A percentile compares a stretch with the other conserved stretches of the same genome.
Conservation (phyloP, 805 yeast genomes). For the baker's yeast (Saccharomyces cerevisiae) region DNA sequence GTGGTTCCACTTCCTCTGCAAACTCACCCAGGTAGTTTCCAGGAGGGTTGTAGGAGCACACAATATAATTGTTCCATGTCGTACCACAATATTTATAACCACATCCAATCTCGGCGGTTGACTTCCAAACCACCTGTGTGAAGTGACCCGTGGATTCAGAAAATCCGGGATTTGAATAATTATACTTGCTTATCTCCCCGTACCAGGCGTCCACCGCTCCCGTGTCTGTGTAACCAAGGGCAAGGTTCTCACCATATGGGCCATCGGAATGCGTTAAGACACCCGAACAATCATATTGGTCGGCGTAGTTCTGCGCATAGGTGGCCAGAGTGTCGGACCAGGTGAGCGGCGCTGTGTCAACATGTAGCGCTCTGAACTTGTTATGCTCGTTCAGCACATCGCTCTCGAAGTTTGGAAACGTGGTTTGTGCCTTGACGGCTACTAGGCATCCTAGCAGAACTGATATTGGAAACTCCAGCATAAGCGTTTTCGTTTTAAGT, state of each 20-base stretch:
- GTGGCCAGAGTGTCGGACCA: conserved; percentile 51
- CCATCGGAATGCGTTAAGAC: conserved; percentile 60
- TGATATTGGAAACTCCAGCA: conserved; percentile 6
- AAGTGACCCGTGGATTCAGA: conserved; percentile 61
- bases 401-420: conserved; percentile 12
- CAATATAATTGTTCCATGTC: conserved; percentile 51
- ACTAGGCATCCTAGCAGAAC: conserved; percentile 20
- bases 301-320: conserved; percentile 53
- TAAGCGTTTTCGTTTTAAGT: not conserved
- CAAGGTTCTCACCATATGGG: conserved; percentile 74
- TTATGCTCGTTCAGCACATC: conserved; percentile 55
- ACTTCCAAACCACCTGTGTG: conserved; percentile 77
- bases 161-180: conserved; percentile 43
- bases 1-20: conserved; percentile 23
- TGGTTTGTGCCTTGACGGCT: not conserved
- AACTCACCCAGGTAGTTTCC: conserved; percentile 61
- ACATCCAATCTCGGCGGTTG: conserved; percentile 64
- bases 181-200: conserved; percentile 50
- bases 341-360: conserved; percentile 31
- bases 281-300: conserved; percentile 46
- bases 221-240: conserved; percentile 53
- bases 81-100: conserved; percentile 54
- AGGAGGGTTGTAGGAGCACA: conserved; percentile 69
- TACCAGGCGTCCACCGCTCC: conserved; percentile 71
- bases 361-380: conserved; percentile 45